Evolutionary conservation across 352 stramenopile genomes (phyloP).

Genomic region (Phytopythium oedochilum): DNA sequence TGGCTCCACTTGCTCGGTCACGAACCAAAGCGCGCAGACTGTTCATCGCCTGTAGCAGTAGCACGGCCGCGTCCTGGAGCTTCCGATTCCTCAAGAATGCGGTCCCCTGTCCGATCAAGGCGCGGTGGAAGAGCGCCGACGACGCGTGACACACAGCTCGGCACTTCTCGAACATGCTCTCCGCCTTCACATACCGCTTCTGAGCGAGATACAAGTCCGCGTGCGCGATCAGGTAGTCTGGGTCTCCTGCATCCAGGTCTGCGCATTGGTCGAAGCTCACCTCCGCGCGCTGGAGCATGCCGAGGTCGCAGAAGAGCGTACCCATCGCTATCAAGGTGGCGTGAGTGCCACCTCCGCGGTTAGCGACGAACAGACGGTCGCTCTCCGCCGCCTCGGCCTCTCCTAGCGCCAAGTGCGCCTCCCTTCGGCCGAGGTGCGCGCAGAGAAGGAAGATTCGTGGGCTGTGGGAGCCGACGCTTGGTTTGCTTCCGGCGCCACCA

Average conservation of each 20-base stretch:
- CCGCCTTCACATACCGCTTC: slow-evolving; percentile 26
- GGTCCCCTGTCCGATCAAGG: slow-evolving; percentile 38
- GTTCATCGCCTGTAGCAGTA: slow-evolving; percentile 38
- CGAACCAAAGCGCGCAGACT: slow-evolving; percentile 23
- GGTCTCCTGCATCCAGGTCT: slow-evolving; percentile 20
- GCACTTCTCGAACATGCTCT: slow-evolving; percentile 37
- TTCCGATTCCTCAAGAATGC: slow-evolving; percentile 36
- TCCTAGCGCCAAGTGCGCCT: slow-evolving; percentile 24
- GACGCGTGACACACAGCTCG: slow-evolving; percentile 13
- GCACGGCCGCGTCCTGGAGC: slow-evolving; percentile 28
- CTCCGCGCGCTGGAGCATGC: slow-evolving; percentile 50
- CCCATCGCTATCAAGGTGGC: slow-evolving; percentile 36
- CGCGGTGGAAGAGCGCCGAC: slow-evolving; percentile 30
- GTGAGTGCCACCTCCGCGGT: slow-evolving; percentile 27
- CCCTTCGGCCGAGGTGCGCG: slow-evolving; percentile 29
- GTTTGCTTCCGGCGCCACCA: background rate
- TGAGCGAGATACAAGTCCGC: slow-evolving; percentile 42
- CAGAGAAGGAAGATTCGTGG: slow-evolving; percentile 34
- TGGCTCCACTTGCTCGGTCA: background rate
- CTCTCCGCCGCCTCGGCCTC: slow-evolving; percentile 26
- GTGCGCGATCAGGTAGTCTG: slow-evolving; percentile 45
- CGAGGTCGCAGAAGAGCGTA: slow-evolving; percentile 44
- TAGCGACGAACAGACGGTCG: slow-evolving; percentile 29
- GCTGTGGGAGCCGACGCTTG: slow-evolving; percentile 9
- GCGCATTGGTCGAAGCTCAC: slow-evolving; percentile 34